Conservation (phyloP, 2,329 filamentous ascomycete genomes). For the Aspergillus versicolor region DNA sequence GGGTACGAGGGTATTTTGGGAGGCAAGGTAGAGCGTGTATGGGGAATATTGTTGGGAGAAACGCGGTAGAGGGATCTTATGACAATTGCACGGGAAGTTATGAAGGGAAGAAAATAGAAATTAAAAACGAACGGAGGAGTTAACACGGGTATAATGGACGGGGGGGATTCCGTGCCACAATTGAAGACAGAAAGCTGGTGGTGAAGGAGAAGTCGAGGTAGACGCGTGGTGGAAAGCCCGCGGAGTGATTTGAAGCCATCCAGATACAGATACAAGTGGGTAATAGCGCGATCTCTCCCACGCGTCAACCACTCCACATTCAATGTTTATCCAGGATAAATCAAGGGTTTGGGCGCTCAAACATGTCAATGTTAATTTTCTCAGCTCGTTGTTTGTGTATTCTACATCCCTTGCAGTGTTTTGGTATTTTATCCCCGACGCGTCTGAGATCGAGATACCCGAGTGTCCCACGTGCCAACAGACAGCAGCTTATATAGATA, state of each 20-base stretch:
- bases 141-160: neutral
- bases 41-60: neutral
- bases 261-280: neutral
- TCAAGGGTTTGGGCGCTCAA: neutral
- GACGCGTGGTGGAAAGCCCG: constrained; percentile 8
- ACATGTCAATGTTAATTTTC: neutral
- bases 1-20: neutral
- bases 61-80: neutral
- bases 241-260: constrained; percentile 2
- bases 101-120: neutral
- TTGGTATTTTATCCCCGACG: neutral
- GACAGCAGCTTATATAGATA: neutral
- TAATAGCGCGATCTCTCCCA: constrained; percentile 9
- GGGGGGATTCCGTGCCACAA: neutral
- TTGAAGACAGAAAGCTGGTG: neutral
- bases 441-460: neutral
- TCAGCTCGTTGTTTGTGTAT: neutral
- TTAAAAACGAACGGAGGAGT: neutral
- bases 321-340: neutral
- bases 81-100: neutral
- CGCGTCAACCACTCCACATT: constrained; percentile 9
- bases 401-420: neutral
- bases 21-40: neutral
- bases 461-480: neutral
- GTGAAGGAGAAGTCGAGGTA: neutral